Base-by-base conservation (phyloP, 805 yeast genomes). In the Zygotorulaspora florentina region DNA sequence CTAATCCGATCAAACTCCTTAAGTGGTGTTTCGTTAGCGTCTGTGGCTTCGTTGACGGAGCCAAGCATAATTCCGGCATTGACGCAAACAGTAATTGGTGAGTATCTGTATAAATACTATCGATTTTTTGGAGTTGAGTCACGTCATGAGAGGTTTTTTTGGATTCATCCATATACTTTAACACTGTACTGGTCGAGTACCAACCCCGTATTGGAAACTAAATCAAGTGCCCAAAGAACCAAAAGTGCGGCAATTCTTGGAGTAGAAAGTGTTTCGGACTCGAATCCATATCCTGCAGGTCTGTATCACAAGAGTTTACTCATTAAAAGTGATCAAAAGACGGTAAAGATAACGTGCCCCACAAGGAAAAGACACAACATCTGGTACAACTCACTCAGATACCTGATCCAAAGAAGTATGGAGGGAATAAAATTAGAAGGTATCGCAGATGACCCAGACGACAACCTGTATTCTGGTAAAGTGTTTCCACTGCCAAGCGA, bases 121-220 rank as follows among this genome's bases (percentile, higher is more conserved):
- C 80, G 93, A 47, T 80, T 81, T 50, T 71, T 87, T 40, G 83
- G 87, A 31, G 66, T 74, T 7, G 93, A 88, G 41, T 77, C 78
- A 35, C 77, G 96, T 48, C 99, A 91, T 61, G 93, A 85, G 60
- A 76, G 97, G 53, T 91, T 80, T 69, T 91, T 91, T 75, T 93
- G 98, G 98, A 79, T 93, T 37, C 96, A 91, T 66, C 98, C 99
- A 2, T 90, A 90, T 65, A 84, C 93, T 8, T 69, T 88, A 71
- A 87, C 96, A 0, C 71, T 91, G 39, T 89, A 87, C 65, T 91
- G 99, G 99, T 83, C 91, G 2, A 74, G 77, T 4, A 74, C 81
- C 10, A 87, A 86, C 58, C 97, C 97, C 1, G 84, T 83, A 0
- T 62, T 85, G 39, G 76, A 80, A 3, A 83, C 85, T 54, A 85